These are phyloP conservation scores for Fonsecaea erecta DNA, from an alignment of 2,329 filamentous ascomycete species.

Conservation along the genomic window DNA sequence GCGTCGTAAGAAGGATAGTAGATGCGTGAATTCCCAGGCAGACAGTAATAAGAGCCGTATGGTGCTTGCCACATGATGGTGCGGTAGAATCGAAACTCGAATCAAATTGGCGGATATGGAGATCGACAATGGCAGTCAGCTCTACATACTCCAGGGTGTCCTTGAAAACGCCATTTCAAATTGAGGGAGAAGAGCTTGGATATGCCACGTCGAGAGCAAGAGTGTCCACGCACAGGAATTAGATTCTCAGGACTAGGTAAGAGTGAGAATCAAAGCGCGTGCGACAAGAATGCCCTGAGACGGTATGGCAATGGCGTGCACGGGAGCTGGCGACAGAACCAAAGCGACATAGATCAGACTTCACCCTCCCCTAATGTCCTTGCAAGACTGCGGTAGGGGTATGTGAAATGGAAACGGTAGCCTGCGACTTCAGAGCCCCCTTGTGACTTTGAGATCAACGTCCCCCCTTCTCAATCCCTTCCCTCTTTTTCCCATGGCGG, in stretches of 20 bases:
- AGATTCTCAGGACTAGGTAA: background rate
- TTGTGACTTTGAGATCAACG: background rate
- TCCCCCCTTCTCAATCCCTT: background rate
- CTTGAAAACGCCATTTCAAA: background rate
- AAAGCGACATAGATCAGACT: background rate
- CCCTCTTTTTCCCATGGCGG: background rate
- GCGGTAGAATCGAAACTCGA: background rate
- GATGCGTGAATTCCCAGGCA: slow-evolving; percentile 20
- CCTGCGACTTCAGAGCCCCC: background rate
- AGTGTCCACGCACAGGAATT: background rate
- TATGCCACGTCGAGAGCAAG: background rate
- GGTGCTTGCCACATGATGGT: slow-evolving; percentile 29
- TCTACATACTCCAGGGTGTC: background rate
- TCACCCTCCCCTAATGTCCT: background rate
- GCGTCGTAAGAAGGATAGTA: slow-evolving; percentile 33
- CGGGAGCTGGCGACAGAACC: background rate
- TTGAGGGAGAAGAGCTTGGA: background rate
- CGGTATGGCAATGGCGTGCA: background rate
- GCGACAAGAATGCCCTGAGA: background rate
- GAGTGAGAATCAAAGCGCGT: background rate
- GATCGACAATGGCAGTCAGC: background rate
- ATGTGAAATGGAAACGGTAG: background rate
- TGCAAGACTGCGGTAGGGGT: background rate
- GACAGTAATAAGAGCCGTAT: slow-evolving; percentile 3
- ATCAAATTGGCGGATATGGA: background rate